A percentile compares a stretch with the other conserved stretches of the same genome.
phyloP scores from a whole-genome alignment of 768 basidiomycete species.

The Boletus bicolor region DNA sequence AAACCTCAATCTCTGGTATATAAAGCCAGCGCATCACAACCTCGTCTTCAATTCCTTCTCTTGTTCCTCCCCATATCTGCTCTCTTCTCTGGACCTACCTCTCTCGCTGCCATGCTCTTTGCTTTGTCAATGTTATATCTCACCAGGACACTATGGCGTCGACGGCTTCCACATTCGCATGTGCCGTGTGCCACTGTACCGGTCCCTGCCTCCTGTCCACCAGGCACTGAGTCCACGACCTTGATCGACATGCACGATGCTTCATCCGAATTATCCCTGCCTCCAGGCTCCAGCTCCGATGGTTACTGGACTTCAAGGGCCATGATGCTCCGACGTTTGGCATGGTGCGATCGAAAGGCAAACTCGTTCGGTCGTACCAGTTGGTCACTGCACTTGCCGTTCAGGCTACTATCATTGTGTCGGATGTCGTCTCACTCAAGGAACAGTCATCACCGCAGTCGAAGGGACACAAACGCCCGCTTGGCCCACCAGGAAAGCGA shows the following conservation, averaged over 20 bases:
- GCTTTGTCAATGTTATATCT: constrained; percentile 1
- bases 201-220: not conserved
- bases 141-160: not conserved
- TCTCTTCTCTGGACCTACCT: not conserved
- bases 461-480: constrained; percentile 1
- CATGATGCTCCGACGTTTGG: not conserved
- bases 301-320: not conserved
- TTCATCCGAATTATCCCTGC: not conserved
- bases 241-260: not conserved
- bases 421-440: constrained; percentile 13
- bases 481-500: not conserved
- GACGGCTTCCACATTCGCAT: not conserved
- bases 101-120: not conserved
- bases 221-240: not conserved
- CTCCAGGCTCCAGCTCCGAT: not conserved
- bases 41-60: not conserved
- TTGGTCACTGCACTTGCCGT: not conserved
- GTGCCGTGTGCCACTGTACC: not conserved
- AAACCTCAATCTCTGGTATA: not conserved
- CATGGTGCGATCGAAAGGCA: not conserved
- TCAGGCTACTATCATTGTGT: constrained; percentile 1
- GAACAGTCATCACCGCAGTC: constrained; percentile 7
- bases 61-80: not conserved
- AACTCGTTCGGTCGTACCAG: constrained; percentile 2
- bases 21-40: not conserved